A percentile compares a stretch with the other conserved stretches of the same genome.
Conservation (phyloP, 2,329 filamentous ascomycete species). For the Clarireedia homoeocarpa region DNA sequence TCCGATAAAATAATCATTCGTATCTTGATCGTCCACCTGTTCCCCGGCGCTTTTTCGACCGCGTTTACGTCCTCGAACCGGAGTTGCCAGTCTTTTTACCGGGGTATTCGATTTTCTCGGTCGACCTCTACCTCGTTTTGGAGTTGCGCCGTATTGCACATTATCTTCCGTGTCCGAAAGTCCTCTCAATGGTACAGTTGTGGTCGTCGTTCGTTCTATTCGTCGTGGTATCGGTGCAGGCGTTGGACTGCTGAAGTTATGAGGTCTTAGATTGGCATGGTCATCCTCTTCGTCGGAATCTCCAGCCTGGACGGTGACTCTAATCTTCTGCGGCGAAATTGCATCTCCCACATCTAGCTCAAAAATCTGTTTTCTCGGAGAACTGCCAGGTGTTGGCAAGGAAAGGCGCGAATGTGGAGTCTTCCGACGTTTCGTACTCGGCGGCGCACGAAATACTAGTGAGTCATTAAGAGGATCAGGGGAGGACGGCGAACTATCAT, state of each 20-base stretch:
- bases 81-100: conserved; percentile 24
- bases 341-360: conserved; percentile 29
- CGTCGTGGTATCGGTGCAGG: conserved; percentile 15
- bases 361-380: conserved; percentile 30
- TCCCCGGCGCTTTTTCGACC: conserved; percentile 23
- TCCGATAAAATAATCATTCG: conserved; percentile 16
- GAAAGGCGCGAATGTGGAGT: conserved; percentile 17
- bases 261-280: conserved; percentile 13
- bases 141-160: conserved; percentile 26
- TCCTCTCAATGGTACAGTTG: conserved; percentile 27
- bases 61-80: conserved; percentile 16
- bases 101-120: conserved; percentile 35
- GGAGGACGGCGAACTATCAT: conserved; percentile 24
- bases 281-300: conserved; percentile 22
- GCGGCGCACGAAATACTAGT: conserved; percentile 20
- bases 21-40: conserved; percentile 22
- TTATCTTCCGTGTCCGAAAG: conserved; percentile 27
- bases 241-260: conserved; percentile 16
- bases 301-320: conserved; percentile 30
- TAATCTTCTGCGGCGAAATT: conserved; percentile 29
- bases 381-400: conserved; percentile 22
- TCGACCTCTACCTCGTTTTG: conserved; percentile 34
- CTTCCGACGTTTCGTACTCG: conserved; percentile 24
- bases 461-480: conserved; percentile 30
- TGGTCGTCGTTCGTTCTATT: conserved; percentile 26